These are phyloP conservation scores for Cryptococcus sp. DNA, from an alignment of 1,284 basidiomycete species.

Conservation along the genomic window DNA sequence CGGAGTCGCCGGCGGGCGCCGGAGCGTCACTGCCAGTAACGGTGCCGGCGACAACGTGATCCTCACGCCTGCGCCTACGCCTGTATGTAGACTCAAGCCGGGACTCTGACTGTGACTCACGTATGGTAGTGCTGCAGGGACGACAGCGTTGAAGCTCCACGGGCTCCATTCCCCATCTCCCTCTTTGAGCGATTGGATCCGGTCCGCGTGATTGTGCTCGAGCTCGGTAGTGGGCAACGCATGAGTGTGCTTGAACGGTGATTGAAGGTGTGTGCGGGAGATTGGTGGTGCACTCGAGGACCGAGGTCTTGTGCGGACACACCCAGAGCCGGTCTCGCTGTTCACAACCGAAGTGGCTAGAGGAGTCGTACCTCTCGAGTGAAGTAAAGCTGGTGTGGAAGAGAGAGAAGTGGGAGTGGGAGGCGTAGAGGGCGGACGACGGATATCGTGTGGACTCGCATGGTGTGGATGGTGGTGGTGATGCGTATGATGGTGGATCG, in stretches of 20 bases:
- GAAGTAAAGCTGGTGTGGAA: background rate
- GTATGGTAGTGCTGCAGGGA: constrained; percentile 17
- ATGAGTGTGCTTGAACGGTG: constrained; percentile 12
- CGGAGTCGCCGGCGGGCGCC: no score
- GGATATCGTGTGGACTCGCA: background rate
- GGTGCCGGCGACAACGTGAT: no score
- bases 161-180: constrained; percentile 22
- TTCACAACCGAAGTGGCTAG: background rate
- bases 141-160: constrained; percentile 15
- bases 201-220: constrained; percentile 11
- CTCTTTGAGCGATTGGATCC: constrained; percentile 15
- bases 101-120: constrained; percentile 9
- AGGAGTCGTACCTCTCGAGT: background rate
- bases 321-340: background rate
- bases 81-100: background rate
- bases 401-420: constrained; percentile 8
- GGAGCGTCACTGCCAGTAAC: no score
- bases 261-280: constrained; percentile 14
- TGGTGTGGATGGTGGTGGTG: background rate
- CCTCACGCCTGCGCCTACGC: no score
- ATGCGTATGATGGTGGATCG: background rate
- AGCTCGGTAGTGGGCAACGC: background rate
- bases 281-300: constrained; percentile 11
- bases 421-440: constrained; percentile 17
- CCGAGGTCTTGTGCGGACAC: constrained; percentile 5